Conservation (phyloP, 345 rosid species). For the Murraya paniculata region DNA sequence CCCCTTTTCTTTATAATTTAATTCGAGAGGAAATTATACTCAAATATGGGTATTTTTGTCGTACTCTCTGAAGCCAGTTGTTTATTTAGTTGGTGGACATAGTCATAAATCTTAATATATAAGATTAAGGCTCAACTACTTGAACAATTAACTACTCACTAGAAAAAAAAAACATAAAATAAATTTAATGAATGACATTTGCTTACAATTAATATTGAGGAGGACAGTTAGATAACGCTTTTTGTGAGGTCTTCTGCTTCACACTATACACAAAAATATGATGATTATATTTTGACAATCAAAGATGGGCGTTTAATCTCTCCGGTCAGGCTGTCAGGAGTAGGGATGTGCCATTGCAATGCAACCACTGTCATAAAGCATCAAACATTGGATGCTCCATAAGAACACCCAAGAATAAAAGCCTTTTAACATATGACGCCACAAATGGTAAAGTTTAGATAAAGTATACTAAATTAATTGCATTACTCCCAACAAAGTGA, state of each 20-base stretch:
- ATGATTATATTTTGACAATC: background rate
- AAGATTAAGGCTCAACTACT: background rate
- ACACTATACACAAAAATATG: too few relatives aligned
- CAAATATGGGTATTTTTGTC: background rate
- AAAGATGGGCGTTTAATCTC: background rate
- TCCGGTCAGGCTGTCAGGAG: background rate
- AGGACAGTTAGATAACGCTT: too few relatives aligned
- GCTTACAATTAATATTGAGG: too few relatives aligned
- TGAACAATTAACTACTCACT: too few relatives aligned
- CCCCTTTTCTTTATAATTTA: background rate
- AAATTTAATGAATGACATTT: too few relatives aligned
- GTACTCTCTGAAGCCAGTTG: background rate
- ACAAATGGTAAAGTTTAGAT: too few relatives aligned
- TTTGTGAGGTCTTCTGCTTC: too few relatives aligned
- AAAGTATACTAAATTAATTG: background rate
- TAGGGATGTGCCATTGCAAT: background rate
- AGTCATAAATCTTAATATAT: background rate
- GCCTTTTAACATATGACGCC: background rate
- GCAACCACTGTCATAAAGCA: background rate
- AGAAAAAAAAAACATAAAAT: too few relatives aligned
- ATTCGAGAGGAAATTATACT: background rate
- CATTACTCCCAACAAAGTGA: constrained; percentile 10
- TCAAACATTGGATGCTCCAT: constrained; percentile 33
- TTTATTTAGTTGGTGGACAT: constrained; percentile 8
- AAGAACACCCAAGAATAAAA: background rate